A percentile compares a stretch with the other conserved stretches of the same genome.
Evolutionary conservation across 768 basidiomycete genomes (phyloP).

Genomic region (Austroboletus eburneus): DNA sequence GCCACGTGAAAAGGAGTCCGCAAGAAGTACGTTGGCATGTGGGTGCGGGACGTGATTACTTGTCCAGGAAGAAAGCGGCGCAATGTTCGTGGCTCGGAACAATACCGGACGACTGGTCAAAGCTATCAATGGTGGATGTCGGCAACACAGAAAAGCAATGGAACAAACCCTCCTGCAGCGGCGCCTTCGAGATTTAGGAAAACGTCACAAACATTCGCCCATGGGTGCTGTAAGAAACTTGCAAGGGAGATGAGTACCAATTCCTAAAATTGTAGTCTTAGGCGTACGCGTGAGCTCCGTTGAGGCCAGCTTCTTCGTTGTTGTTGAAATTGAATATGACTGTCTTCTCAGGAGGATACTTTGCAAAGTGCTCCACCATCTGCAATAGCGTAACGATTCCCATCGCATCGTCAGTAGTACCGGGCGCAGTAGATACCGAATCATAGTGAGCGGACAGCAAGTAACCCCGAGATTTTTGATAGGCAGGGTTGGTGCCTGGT

Average conservation of each 20-base stretch:
- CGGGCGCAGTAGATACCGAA: constrained; percentile 71
- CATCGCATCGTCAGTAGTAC: constrained; percentile 79
- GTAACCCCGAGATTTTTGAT: constrained; percentile 40
- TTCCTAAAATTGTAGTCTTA: constrained; percentile 3
- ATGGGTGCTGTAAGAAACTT: constrained; percentile 72
- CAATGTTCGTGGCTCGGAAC: constrained; percentile 65
- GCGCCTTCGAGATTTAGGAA: constrained; percentile 87
- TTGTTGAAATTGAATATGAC: constrained; percentile 85
- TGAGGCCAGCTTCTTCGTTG: constrained; percentile 74
- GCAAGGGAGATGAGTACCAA: not conserved
- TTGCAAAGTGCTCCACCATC: constrained; percentile 52
- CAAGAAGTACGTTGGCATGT: constrained; percentile 65
- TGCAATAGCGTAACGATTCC: constrained; percentile 63
- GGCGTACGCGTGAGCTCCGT: constrained; percentile 63
- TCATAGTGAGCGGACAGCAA: constrained; percentile 82
- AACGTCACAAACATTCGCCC: constrained; percentile 58
- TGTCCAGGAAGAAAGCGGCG: constrained; percentile 51
- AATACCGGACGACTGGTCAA: constrained; percentile 61
- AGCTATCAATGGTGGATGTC: not conserved
- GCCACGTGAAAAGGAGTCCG: constrained; percentile 65
- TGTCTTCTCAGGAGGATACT: constrained; percentile 50
- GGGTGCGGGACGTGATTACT: constrained; percentile 51
- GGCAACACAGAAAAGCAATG: not conserved
- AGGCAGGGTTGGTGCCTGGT: constrained; percentile 43
- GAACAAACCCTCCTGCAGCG: constrained; percentile 64